Evolutionary conservation across 371 early-diverging fungal genomes (phyloP).

Genomic region (Mucor saturninus): DNA sequence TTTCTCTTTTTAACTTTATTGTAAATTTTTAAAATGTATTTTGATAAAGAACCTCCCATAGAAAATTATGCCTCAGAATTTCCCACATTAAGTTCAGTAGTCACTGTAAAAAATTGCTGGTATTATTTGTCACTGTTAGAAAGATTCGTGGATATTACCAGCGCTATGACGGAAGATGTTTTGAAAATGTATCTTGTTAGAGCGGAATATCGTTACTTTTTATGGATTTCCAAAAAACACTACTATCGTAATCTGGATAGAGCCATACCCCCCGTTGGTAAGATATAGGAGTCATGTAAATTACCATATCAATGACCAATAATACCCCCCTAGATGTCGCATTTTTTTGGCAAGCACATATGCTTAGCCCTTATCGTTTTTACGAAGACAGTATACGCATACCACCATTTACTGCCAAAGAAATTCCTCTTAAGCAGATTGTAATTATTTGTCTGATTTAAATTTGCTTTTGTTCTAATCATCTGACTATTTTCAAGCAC

Average conservation of each 20-base stretch:
- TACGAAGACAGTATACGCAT: constrained; percentile 7
- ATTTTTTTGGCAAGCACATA: constrained; percentile 28
- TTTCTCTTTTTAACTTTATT: too few species aligned
- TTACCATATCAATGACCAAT: too few species aligned
- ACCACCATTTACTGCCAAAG: neutral
- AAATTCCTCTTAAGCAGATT: neutral
- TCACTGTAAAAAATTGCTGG: constrained; percentile 13
- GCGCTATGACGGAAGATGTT: constrained; percentile 1
- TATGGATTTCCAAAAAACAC: neutral
- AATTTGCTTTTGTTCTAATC: neutral
- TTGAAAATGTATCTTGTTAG: constrained; percentile 10
- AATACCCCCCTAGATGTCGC: constrained; percentile 12
- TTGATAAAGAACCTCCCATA: neutral
- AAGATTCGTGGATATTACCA: constrained; percentile 8
- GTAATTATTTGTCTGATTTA: neutral
- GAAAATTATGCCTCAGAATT: neutral
- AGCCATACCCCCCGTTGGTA: neutral
- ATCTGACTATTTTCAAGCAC: neutral
- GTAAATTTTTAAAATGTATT: neutral
- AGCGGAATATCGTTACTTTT: constrained; percentile 10
- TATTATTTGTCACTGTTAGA: constrained; percentile 23
- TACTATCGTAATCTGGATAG: neutral
- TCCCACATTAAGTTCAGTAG: constrained; percentile 9
- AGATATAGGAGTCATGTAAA: neutral
- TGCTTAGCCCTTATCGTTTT: constrained; percentile 24